Conservation (phyloP, 805 yeast genomes). For the Yamadazyma tumulicola region DNA sequence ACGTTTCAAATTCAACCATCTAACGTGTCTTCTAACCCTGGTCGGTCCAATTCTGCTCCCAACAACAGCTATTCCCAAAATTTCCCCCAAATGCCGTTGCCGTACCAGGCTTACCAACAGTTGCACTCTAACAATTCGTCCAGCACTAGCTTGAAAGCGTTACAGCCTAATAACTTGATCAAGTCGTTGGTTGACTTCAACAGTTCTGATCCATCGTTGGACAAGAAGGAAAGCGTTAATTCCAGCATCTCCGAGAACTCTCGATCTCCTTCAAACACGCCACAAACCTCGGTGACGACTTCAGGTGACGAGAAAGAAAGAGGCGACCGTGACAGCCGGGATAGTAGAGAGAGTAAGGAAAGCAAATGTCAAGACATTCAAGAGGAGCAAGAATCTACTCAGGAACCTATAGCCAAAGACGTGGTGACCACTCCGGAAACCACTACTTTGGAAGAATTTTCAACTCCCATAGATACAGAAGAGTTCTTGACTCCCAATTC, state of each 20-base stretch:
- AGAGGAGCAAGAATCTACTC: background rate
- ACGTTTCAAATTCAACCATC: constrained; percentile 8
- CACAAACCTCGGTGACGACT: constrained; percentile 10
- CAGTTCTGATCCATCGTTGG: constrained; percentile 8
- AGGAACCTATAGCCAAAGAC: background rate
- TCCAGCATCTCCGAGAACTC: no score
- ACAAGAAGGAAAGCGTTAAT: constrained; percentile 1
- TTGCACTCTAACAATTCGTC: constrained; percentile 13
- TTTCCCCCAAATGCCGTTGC: constrained; percentile 5
- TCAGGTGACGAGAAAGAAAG: background rate
- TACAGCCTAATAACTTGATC: constrained; percentile 12
- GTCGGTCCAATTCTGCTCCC: background rate
- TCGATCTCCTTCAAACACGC: constrained; percentile 13
- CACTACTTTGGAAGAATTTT: constrained; percentile 2
- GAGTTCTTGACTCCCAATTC: constrained; percentile 6
- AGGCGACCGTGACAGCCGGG: background rate
- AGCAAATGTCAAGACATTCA: background rate
- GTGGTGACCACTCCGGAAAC: constrained; percentile 4
- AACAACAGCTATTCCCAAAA: background rate
- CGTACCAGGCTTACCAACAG: constrained; percentile 10
- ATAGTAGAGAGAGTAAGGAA: background rate
- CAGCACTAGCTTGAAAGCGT: constrained; percentile 13
- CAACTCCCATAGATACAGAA: constrained; percentile 8
- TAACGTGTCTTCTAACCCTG: constrained; percentile 1
- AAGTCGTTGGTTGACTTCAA: constrained; percentile 8